A percentile compares a stretch with the other conserved stretches of the same genome.
These are phyloP conservation scores for Candida tunisiensis DNA, from an alignment of 1,139 yeast species.

Conservation along the genomic window DNA sequence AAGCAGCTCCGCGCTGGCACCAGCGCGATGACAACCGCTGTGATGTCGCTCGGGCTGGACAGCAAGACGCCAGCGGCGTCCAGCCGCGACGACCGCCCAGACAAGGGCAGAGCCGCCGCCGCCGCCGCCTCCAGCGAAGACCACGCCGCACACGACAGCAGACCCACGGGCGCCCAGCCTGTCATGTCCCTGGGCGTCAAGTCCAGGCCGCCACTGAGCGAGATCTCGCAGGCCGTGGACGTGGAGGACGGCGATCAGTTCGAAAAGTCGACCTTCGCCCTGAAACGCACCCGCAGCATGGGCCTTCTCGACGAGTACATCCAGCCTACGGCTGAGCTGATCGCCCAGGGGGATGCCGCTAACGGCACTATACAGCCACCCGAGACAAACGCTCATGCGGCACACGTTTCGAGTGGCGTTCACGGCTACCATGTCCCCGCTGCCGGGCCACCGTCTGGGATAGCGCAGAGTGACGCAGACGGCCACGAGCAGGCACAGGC, in stretches of 20 bases:
- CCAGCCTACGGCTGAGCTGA: no score
- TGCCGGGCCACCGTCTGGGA: no score
- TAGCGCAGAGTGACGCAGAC: no score
- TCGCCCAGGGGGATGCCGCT: no score
- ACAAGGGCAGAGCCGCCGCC: neutral
- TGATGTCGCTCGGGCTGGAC: neutral
- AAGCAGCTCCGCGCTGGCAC: neutral
- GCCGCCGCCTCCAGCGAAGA: neutral
- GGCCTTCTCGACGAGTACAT: no score
- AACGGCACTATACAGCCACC: no score
- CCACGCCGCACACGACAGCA: neutral
- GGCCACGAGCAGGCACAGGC: no score
- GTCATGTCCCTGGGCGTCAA: neutral
- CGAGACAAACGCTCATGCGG: no score
- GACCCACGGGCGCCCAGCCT: neutral
- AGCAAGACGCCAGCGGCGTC: neutral
- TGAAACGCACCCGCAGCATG: conserved; percentile 72
- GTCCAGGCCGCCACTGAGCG: neutral
- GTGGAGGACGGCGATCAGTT: conserved; percentile 31
- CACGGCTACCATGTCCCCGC: no score
- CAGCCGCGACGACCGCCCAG: neutral
- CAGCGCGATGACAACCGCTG: neutral
- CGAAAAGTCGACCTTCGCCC: conserved; percentile 51
- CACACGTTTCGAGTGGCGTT: no score
- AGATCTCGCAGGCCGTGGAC: neutral